Conservation (phyloP, 2,329 filamentous ascomycete genomes). For the Paracorniculantispora psalliotae region DNA sequence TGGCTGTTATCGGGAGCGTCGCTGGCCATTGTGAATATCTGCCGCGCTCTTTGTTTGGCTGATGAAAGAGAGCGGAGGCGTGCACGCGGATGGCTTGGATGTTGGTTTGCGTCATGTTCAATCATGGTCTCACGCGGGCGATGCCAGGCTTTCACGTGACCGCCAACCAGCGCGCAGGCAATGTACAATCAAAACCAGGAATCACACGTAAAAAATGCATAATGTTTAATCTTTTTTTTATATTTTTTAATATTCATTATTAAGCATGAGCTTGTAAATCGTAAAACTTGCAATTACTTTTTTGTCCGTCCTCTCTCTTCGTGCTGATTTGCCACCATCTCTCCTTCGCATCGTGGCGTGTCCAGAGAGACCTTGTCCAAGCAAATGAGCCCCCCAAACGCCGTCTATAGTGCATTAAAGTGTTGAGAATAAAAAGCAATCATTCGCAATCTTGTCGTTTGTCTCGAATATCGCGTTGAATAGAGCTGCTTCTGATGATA, state of each 20-base stretch:
- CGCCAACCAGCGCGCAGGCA: neutral
- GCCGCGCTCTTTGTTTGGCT: neutral
- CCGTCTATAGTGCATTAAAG: slow-evolving; percentile 11
- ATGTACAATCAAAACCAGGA: neutral
- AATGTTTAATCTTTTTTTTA: neutral
- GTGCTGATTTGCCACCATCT: neutral
- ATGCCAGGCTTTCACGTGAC: slow-evolving; percentile 3
- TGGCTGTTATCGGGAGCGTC: slow-evolving; percentile 31
- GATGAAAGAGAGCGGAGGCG: neutral
- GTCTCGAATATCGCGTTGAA: slow-evolving; percentile 3
- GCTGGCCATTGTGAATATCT: slow-evolving; percentile 27
- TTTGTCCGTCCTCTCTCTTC: neutral
- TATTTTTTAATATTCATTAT: neutral
- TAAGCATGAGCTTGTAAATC: slow-evolving; percentile 2
- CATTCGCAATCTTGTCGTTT: neutral
- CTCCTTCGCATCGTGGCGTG: neutral
- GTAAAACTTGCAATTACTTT: slow-evolving; percentile 6
- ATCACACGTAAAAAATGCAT: neutral
- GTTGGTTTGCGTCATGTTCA: slow-evolving; percentile 17
- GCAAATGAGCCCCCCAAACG: slow-evolving; percentile 9
- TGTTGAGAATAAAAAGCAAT: neutral
- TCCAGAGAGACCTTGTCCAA: slow-evolving; percentile 6
- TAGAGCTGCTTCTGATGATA: neutral
- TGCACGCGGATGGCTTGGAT: neutral
- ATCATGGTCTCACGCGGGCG: neutral